These are phyloP conservation scores for Glomus cerebriforme DNA, from an alignment of 192 early-diverging fungal genomes.

Conservation along the genomic window DNA sequence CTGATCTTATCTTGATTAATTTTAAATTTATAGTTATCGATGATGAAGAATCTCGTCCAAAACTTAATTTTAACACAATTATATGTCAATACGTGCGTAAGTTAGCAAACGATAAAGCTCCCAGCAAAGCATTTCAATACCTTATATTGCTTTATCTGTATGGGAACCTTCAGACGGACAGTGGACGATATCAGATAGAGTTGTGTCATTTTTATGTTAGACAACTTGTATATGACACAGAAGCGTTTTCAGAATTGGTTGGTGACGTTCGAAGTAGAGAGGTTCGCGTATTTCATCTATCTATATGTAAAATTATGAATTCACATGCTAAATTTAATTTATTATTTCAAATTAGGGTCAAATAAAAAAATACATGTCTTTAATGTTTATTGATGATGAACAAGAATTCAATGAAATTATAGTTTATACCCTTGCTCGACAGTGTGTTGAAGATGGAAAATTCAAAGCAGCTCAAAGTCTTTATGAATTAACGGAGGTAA, in stretches of 20 bases:
- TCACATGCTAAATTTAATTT: not conserved
- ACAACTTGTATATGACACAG: slow-evolving; percentile 28
- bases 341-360: slow-evolving; percentile 17
- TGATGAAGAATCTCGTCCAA: slow-evolving; percentile 33
- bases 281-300: not conserved
- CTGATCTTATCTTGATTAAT: slow-evolving; percentile 30
- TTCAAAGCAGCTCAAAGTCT: slow-evolving; percentile 12
- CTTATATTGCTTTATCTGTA: slow-evolving; percentile 23
- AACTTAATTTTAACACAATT: slow-evolving; percentile 34
- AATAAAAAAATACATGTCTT: slow-evolving; percentile 12
- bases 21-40: slow-evolving; percentile 37
- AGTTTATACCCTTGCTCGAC: not conserved
- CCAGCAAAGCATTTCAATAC: slow-evolving; percentile 12
- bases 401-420: slow-evolving; percentile 32
- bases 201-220: slow-evolving; percentile 22
- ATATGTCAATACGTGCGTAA: slow-evolving; percentile 7
- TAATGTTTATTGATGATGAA: slow-evolving; percentile 24
- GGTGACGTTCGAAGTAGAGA: not conserved
- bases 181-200: slow-evolving; percentile 19
- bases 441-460: slow-evolving; percentile 21
- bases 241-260: slow-evolving; percentile 9
- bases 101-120: not conserved
- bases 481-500: slow-evolving; percentile 29
- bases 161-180: not conserved
- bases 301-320: not conserved